Base-by-base conservation (phyloP, 768 basidiomycete genomes). In the Antrodiella citrinella region DNA sequence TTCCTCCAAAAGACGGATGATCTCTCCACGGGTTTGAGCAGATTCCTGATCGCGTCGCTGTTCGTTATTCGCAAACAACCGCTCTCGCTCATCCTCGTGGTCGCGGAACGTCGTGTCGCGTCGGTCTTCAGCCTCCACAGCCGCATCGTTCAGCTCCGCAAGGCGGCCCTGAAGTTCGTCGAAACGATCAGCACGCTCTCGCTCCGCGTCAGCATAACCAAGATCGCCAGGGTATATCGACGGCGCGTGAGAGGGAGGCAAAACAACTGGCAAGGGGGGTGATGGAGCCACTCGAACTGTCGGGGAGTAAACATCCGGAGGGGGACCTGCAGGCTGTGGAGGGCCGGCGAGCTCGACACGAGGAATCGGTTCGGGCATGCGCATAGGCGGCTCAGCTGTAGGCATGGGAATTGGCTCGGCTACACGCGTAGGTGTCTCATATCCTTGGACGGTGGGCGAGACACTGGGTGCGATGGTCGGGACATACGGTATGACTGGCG, bases 71-170 rank as follows among this genome's bases (percentile, higher is more conserved):
- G 72, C 58, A 62, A 87, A 88, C 1, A 81, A 62, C 5, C 68
- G 75, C 18, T 85, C 72, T 4, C 86, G 71, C 46, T 78, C 80
- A 10, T 82, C 79, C 63, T 91, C 88, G 51, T 77, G 75, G 1
- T 67, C 67, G 15, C 77, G 73, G 66, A 86, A 89, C 24, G 81
- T 78, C 5, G 62, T 63, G 50, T 90, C 86, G 9, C 87, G 77
- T 43, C 69, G 69, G 21, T 78, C 73, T 58, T 91, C 88, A 0
- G 76, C 77, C 46, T 78, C 77, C 26, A 76, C 73, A 0, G 80
- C 76, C 2, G 72, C 71, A 5, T 70, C 68, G 7, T 72, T 69
- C 4, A 76, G 68, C 24, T 76, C 68, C 3, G 71, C 68, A 11
- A 88, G 60, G 19, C 72, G 72, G 18, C 68, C 64, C 46, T 81